Conservation (phyloP, 805 yeast species). For the Candida alai region DNA sequence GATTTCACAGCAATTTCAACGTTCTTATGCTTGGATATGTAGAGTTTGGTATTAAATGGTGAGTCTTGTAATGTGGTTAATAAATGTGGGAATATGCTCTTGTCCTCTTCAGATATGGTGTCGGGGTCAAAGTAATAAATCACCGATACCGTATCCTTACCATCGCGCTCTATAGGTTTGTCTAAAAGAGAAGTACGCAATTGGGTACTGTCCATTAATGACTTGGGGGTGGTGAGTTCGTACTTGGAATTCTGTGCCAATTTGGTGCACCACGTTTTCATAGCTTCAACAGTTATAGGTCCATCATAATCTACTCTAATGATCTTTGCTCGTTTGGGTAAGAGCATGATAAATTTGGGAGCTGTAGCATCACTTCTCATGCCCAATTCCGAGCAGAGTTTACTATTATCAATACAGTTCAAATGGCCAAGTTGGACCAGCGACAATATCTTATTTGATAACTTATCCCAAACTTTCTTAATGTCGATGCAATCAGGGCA, state of each 20-base stretch:
- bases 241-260: slow-evolving; percentile 44
- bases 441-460: slow-evolving; percentile 45
- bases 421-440: slow-evolving; percentile 49
- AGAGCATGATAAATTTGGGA: slow-evolving; percentile 41
- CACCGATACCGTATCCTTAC: slow-evolving; percentile 43
- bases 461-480: slow-evolving; percentile 54
- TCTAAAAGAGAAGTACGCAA: slow-evolving; percentile 25
- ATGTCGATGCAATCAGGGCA: slow-evolving; percentile 51
- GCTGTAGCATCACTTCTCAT: slow-evolving; percentile 30
- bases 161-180: slow-evolving; percentile 27
- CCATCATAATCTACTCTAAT: slow-evolving; percentile 46
- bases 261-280: slow-evolving; percentile 46
- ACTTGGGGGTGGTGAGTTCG: slow-evolving; percentile 26
- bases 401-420: slow-evolving; percentile 51
- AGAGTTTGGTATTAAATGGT: slow-evolving; percentile 52
- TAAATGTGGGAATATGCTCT: slow-evolving; percentile 54
- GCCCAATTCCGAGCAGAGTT: slow-evolving; percentile 52
- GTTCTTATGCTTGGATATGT: slow-evolving; percentile 45
- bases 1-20: slow-evolving; percentile 34
- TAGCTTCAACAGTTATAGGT: slow-evolving; percentile 23
- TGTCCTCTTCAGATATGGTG: slow-evolving; percentile 56
- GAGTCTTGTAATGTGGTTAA: slow-evolving; percentile 57
- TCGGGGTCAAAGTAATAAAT: slow-evolving; percentile 52
- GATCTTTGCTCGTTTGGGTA: slow-evolving; percentile 48
- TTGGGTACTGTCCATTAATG: slow-evolving; percentile 27